phyloP scores from a whole-genome alignment of 371 early-diverging fungal species.

The Rhizopus arrhizus region DNA sequence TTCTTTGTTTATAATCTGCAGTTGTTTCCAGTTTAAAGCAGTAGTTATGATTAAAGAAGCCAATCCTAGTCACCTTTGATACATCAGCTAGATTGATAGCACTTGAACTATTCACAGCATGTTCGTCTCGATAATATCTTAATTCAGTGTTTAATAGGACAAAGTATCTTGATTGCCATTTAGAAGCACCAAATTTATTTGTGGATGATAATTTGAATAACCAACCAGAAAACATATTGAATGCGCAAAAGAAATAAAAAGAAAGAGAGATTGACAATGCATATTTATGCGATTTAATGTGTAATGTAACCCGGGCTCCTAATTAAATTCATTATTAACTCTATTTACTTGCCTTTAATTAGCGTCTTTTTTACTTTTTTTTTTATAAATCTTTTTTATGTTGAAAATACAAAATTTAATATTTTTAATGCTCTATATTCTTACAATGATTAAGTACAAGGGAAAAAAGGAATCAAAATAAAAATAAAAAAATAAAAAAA shows the following conservation, averaged over 20 bases:
- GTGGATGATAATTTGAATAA: slow-evolving; percentile 26
- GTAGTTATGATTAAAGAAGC: slow-evolving; percentile 17
- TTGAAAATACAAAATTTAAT: no score
- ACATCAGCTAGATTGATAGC: slow-evolving; percentile 31
- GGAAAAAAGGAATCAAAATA: no score
- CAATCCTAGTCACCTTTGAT: slow-evolving; percentile 13
- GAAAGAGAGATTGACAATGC: background rate
- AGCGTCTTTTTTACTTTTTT: background rate
- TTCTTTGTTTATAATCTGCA: slow-evolving; percentile 1
- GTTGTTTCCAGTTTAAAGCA: slow-evolving; percentile 36
- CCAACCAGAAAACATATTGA: slow-evolving; percentile 23
- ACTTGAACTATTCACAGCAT: slow-evolving; percentile 27
- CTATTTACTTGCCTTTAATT: background rate
- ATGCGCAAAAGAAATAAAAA: slow-evolving; percentile 3
- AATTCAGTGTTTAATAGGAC: slow-evolving; percentile 43
- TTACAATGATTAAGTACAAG: no score
- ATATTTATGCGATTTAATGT: background rate
- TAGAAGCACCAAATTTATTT: slow-evolving; percentile 27
- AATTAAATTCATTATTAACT: slow-evolving; percentile 1
- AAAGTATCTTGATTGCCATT: slow-evolving; percentile 45
- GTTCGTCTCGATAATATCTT: slow-evolving; percentile 44
- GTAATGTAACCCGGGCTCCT: background rate
- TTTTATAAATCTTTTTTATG: background rate
- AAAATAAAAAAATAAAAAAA: no score
- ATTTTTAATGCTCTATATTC: no score